A percentile compares a stretch with the other conserved stretches of the same genome.
phyloP scores from a whole-genome alignment of 1,139 yeast species.

The Hansenula sp. region DNA sequence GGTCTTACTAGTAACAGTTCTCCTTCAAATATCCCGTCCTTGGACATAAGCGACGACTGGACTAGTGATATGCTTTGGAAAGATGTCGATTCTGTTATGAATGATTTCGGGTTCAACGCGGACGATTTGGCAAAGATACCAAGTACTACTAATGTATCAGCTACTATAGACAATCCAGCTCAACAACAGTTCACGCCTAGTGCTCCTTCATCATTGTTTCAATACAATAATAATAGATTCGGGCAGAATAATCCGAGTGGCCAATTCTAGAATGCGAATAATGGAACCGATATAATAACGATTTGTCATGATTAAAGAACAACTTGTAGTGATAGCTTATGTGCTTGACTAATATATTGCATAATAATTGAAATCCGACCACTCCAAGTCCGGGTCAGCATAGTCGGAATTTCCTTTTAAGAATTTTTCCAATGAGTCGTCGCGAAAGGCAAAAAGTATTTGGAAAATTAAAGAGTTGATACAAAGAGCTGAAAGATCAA shows the following conservation, averaged over 20 bases:
- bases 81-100: conserved; percentile 90
- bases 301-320: too few species aligned
- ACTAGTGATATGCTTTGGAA: conserved; percentile 78
- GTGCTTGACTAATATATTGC: not conserved
- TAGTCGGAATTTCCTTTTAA: not conserved
- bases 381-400: conserved; percentile 3
- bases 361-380: too few species aligned
- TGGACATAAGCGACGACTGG: conserved; percentile 39
- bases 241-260: not conserved
- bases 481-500: not conserved
- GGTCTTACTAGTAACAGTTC: conserved; percentile 7
- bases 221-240: not conserved
- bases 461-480: not conserved
- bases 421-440: not conserved
- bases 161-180: not conserved
- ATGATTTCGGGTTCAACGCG: conserved; percentile 85
- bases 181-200: not conserved
- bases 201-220: not conserved
- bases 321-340: not conserved
- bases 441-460: not conserved
- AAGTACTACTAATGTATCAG: not conserved
- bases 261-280: too few species aligned
- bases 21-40: conserved; percentile 22
- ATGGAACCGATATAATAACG: too few species aligned
- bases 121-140: conserved; percentile 26